Evolutionary conservation across 306 rosid genomes (phyloP).

Genomic region (Pterocarpus santalinus): DNA sequence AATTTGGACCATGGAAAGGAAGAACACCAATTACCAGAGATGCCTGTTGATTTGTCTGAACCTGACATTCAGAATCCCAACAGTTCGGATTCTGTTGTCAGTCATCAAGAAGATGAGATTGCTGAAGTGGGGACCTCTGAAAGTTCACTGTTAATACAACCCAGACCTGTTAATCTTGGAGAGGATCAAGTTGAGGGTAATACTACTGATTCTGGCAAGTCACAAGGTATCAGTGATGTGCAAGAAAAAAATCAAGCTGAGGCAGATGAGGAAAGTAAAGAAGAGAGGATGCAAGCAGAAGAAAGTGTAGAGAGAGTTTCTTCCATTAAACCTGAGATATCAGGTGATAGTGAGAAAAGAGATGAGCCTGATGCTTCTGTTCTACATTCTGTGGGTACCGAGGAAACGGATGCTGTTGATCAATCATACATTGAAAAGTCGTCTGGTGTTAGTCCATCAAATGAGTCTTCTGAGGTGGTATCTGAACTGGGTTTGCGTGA

Average conservation of each 20-base stretch:
- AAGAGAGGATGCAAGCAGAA: conserved; percentile 48
- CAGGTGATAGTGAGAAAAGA: conserved; percentile 46
- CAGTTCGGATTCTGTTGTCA: conserved; percentile 44
- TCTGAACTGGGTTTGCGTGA: conserved; percentile 53
- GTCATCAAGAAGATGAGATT: conserved; percentile 48
- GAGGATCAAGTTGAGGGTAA: conserved; percentile 55
- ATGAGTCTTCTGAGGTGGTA: conserved; percentile 54
- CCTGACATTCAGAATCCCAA: conserved; percentile 44
- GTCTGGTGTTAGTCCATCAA: conserved; percentile 47
- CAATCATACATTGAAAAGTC: conserved; percentile 46
- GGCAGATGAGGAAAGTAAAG: conserved; percentile 39
- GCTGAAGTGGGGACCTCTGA: conserved; percentile 47
- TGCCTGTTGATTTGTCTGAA: conserved; percentile 54
- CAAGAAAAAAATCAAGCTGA: conserved; percentile 48
- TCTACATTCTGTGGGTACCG: conserved; percentile 38
- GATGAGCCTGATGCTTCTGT: conserved; percentile 48
- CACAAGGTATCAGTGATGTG: conserved; percentile 45
- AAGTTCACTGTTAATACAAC: conserved; percentile 43
- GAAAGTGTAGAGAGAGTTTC: conserved; percentile 48
- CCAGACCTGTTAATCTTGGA: conserved; percentile 38
- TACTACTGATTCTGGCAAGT: conserved; percentile 30
- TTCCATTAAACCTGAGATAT: conserved; percentile 44
- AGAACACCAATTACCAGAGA: conserved; percentile 47
- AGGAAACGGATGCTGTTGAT: conserved; percentile 48
- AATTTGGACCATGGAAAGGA: conserved; percentile 42